Evolutionary conservation across 306 rosid species (phyloP).

Genomic region (Cicer cuneatum): DNA sequence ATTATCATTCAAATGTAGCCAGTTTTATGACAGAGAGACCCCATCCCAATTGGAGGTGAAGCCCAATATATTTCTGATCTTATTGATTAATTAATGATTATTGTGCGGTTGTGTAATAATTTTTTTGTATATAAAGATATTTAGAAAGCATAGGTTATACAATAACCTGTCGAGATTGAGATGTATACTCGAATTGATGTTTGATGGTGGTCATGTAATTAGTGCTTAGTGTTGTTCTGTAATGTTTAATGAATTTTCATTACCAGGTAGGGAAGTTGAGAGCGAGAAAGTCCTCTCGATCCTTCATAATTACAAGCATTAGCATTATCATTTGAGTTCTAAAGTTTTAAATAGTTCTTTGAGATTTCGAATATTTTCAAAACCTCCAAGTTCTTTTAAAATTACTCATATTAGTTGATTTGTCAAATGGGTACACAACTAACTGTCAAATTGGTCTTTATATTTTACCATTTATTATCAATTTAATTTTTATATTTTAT

Average conservation of each 20-base stretch:
- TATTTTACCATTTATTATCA: too few relatives aligned
- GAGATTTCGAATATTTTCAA: too few relatives aligned
- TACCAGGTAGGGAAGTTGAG: background rate
- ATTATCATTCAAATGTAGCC: conserved; percentile 45
- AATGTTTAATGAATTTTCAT: conserved; percentile 10
- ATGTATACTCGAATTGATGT: conserved; percentile 51
- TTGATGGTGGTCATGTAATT: conserved; percentile 40
- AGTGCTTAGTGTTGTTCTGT: conserved; percentile 34
- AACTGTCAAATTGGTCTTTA: too few relatives aligned
- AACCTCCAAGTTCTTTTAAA: too few relatives aligned
- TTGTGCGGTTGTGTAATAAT: conserved; percentile 67
- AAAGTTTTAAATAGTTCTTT: too few relatives aligned
- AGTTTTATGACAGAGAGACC: conserved; percentile 36
- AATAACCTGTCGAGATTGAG: conserved; percentile 51
- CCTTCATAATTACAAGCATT: too few relatives aligned
- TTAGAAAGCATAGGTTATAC: conserved; percentile 60
- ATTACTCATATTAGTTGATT: too few relatives aligned
- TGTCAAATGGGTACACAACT: too few relatives aligned
- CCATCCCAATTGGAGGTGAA: conserved; percentile 35
- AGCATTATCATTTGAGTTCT: too few relatives aligned
- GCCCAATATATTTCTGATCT: conserved; percentile 48
- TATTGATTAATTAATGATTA: conserved; percentile 65
- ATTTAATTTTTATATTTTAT: too few relatives aligned
- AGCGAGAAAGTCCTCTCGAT: too few relatives aligned
- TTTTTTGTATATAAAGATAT: conserved; percentile 66